These are phyloP conservation scores for Paecilomyces dactylethromorphus DNA, from an alignment of 2,329 filamentous ascomycete genomes.

Conservation along the genomic window DNA sequence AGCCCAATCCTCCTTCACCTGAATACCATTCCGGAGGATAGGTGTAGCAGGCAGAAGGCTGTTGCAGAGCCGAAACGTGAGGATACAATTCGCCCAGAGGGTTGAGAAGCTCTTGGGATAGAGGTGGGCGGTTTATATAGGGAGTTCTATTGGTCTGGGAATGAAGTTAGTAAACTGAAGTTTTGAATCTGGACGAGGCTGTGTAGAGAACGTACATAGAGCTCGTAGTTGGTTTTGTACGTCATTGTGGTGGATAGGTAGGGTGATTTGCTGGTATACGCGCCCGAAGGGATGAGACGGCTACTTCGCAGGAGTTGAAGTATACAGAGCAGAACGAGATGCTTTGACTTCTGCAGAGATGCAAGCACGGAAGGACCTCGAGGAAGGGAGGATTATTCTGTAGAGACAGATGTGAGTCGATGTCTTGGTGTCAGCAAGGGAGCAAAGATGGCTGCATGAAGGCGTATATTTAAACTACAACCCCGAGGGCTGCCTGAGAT, in stretches of 20 bases:
- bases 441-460: not conserved
- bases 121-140: constrained; percentile 19
- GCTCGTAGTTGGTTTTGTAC: constrained; percentile 35
- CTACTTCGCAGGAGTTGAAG: not conserved
- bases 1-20: constrained; percentile 21
- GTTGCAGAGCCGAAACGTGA: constrained; percentile 30
- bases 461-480: not conserved
- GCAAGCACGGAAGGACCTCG: not conserved
- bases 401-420: not conserved
- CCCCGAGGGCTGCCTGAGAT: not conserved
- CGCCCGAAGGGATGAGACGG: not conserved
- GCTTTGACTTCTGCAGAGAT: not conserved
- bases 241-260: constrained; percentile 16
- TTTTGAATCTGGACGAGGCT: not conserved
- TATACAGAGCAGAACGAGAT: not conserved
- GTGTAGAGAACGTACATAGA: constrained; percentile 23
- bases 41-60: constrained; percentile 18
- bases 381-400: not conserved
- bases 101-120: constrained; percentile 23
- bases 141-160: constrained; percentile 18
- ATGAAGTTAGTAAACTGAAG: not conserved
- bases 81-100: constrained; percentile 29
- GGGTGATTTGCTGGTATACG: not conserved
- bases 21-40: constrained; percentile 16
- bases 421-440: not conserved